Evolutionary conservation across 768 basidiomycete genomes (phyloP).

Genomic region (Vararia minispora): DNA sequence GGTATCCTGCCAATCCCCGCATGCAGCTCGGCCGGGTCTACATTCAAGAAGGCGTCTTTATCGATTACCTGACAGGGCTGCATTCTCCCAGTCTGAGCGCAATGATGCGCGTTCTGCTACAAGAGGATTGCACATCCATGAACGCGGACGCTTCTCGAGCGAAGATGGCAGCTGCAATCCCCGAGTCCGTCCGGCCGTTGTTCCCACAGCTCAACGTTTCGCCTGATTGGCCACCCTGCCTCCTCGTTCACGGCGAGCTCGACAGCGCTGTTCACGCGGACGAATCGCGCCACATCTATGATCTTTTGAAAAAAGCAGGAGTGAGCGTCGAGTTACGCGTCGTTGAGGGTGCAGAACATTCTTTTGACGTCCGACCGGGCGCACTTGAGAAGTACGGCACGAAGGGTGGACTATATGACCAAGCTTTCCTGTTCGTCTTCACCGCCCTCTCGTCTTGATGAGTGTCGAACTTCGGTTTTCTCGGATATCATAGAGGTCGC

Average conservation of each 20-base stretch:
- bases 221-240: conserved; percentile 31
- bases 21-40: conserved; percentile 48
- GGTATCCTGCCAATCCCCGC: conserved; percentile 51
- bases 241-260: conserved; percentile 35
- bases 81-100: conserved; percentile 37
- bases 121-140: neutral
- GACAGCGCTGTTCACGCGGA: conserved; percentile 34
- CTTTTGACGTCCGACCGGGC: conserved; percentile 39
- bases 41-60: conserved; percentile 42
- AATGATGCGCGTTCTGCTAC: conserved; percentile 21
- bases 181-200: conserved; percentile 22
- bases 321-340: conserved; percentile 26
- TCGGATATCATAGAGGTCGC: no score
- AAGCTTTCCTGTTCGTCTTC: conserved; percentile 19
- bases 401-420: conserved; percentile 24
- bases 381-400: conserved; percentile 30
- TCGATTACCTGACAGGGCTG: conserved; percentile 47
- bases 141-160: neutral
- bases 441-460: no score
- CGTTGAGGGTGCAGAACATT: conserved; percentile 37
- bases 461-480: no score
- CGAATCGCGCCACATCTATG: conserved; percentile 29
- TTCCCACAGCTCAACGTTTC: conserved; percentile 36
- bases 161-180: conserved; percentile 14
- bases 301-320: conserved; percentile 24